Conservation (phyloP, 2,329 filamentous ascomycete genomes). For the Hortaea sp. region DNA sequence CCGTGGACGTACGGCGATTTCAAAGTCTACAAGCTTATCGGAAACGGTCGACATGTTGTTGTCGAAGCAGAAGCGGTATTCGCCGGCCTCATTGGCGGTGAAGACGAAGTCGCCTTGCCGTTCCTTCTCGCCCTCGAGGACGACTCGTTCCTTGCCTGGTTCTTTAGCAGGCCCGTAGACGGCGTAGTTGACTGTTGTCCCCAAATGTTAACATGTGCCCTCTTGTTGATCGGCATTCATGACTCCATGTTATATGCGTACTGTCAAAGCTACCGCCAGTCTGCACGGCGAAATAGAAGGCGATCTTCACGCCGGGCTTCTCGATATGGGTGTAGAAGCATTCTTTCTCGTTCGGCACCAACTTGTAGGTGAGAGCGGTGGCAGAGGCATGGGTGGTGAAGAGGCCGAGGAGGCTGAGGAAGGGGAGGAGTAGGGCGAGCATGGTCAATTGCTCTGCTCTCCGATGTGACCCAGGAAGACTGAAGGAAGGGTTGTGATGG, state of each 20-base stretch:
- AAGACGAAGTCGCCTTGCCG: constrained; percentile 97
- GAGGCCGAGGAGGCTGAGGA: constrained; percentile 44
- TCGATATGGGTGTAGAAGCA: constrained; percentile 85
- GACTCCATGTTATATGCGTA: constrained; percentile 6
- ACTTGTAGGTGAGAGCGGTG: constrained; percentile 89
- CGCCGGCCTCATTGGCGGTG: constrained; percentile 74
- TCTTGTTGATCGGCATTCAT: neutral
- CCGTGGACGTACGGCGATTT: constrained; percentile 75
- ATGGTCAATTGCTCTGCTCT: constrained; percentile 6
- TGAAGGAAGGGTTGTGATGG: too few relatives aligned
- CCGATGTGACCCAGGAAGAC: too few relatives aligned
- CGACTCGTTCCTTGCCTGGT: constrained; percentile 50
- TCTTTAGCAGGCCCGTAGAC: constrained; percentile 63
- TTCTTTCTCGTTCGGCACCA: constrained; percentile 81
- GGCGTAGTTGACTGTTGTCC: constrained; percentile 61
- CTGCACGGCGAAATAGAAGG: constrained; percentile 99
- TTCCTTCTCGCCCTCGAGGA: constrained; percentile 81
- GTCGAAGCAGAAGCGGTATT: constrained; percentile 96
- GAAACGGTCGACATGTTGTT: constrained; percentile 97
- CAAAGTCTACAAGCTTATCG: constrained; percentile 96
- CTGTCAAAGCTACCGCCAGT: constrained; percentile 89
- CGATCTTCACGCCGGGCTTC: constrained; percentile 74
- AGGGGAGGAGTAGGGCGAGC: constrained; percentile 13
- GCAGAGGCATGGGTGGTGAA: constrained; percentile 64
- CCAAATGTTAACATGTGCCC: neutral